phyloP scores from a whole-genome alignment of 352 stramenopile species.

The Phytophthora tubulina region DNA sequence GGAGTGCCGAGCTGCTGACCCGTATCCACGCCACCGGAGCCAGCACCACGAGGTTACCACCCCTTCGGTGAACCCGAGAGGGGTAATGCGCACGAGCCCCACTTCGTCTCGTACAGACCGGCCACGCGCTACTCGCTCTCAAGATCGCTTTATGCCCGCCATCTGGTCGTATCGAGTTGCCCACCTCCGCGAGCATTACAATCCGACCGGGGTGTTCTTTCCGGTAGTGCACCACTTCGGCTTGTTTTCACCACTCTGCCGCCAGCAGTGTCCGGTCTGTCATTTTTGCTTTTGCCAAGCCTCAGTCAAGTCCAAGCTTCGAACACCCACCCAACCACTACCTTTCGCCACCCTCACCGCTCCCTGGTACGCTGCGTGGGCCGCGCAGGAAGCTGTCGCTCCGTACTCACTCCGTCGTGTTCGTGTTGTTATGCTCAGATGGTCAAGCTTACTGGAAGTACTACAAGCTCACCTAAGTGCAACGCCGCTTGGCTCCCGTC shows the following conservation, averaged over 20 bases:
- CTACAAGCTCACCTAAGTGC: not conserved
- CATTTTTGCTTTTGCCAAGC: too few relatives aligned
- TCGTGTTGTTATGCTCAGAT: not conserved
- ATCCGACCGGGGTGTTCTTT: not conserved
- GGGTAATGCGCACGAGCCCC: not conserved
- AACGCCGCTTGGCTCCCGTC: too few relatives aligned
- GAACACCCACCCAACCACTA: too few relatives aligned
- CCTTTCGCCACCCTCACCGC: too few relatives aligned
- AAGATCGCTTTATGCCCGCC: not conserved
- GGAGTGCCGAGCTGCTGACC: not conserved
- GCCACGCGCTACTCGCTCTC: not conserved
- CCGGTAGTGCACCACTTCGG: conserved; percentile 6
- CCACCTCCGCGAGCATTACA: not conserved
- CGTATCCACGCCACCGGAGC: not conserved
- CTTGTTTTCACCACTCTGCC: not conserved
- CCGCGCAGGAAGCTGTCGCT: too few relatives aligned
- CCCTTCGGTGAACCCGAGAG: not conserved
- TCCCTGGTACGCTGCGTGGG: too few relatives aligned
- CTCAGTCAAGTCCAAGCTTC: too few relatives aligned
- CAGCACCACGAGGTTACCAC: not conserved
- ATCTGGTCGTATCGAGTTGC: not conserved
- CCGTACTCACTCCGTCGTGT: too few relatives aligned
- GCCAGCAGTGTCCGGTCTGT: too few relatives aligned
- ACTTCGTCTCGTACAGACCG: not conserved
- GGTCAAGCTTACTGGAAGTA: not conserved